These are phyloP conservation scores for Paxillus involutus DNA, from an alignment of 768 basidiomycete species.

Conservation along the genomic window DNA sequence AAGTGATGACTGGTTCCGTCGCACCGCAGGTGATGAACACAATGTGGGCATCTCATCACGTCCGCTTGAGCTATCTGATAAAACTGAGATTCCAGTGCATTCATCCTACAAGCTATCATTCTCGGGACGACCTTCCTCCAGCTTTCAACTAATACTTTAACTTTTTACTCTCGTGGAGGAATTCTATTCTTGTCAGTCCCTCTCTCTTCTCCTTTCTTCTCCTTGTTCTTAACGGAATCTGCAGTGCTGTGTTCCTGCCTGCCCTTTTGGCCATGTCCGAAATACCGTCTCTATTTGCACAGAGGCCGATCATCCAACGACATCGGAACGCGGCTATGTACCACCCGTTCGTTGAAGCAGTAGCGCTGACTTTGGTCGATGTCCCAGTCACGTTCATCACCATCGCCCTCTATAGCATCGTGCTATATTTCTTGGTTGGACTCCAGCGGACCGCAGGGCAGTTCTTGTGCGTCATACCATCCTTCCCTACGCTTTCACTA, in stretches of 20 bases:
- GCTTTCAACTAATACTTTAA: constrained; percentile 36
- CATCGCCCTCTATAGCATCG: constrained; percentile 33
- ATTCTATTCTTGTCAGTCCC: constrained; percentile 72
- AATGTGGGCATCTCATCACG: constrained; percentile 8
- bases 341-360: constrained; percentile 46
- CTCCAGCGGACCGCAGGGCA: constrained; percentile 55
- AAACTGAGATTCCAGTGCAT: constrained; percentile 34
- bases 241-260: constrained; percentile 56
- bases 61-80: not conserved
- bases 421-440: constrained; percentile 62
- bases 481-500: constrained; percentile 7
- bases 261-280: constrained; percentile 61
- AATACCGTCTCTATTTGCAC: constrained; percentile 47
- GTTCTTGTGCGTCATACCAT: constrained; percentile 58
- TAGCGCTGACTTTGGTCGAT: constrained; percentile 49
- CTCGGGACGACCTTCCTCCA: constrained; percentile 46
- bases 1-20: constrained; percentile 43
- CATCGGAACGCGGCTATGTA: constrained; percentile 50
- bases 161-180: constrained; percentile 66
- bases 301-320: constrained; percentile 44
- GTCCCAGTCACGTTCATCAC: constrained; percentile 41
- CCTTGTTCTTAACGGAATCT: not conserved
- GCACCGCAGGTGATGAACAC: constrained; percentile 31
- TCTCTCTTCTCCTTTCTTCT: not conserved
- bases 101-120: constrained; percentile 30